These are phyloP conservation scores for Citrus medica DNA, from an alignment of 345 rosid genomes.

Conservation along the genomic window DNA sequence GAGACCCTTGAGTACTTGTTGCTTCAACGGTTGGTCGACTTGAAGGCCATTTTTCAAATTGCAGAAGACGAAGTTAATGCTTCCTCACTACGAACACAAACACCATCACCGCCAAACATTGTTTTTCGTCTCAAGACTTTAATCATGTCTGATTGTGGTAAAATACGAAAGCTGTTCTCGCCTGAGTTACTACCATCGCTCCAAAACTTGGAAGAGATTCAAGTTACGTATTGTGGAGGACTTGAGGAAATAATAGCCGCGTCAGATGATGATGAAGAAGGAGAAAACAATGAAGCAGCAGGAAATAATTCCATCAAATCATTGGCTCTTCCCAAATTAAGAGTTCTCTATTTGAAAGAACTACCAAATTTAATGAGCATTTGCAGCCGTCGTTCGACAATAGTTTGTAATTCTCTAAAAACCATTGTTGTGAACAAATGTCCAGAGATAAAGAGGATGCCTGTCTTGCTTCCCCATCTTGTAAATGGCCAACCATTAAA, in stretches of 20 bases:
- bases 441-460: not conserved
- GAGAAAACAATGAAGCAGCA: not conserved
- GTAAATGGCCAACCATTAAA: too few species aligned
- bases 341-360: not conserved
- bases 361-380: not conserved
- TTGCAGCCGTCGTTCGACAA: too few species aligned
- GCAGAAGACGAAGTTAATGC: not conserved
- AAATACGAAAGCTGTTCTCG: not conserved
- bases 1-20: not conserved
- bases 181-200: not conserved
- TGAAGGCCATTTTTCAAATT: not conserved
- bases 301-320: not conserved
- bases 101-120: not conserved
- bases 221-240: not conserved
- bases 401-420: too few species aligned
- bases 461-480: too few species aligned
- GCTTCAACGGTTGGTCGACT: not conserved
- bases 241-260: too few species aligned
- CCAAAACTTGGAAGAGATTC: not conserved
- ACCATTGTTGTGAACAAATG: fast-evolving
- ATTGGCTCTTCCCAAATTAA: not conserved
- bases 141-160: too few species aligned
- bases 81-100: not conserved
- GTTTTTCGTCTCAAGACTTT: too few species aligned
- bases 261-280: too few species aligned